These are phyloP conservation scores for Ananas comosus DNA, from an alignment of 176 grass and related monocot species.

Conservation along the genomic window DNA sequence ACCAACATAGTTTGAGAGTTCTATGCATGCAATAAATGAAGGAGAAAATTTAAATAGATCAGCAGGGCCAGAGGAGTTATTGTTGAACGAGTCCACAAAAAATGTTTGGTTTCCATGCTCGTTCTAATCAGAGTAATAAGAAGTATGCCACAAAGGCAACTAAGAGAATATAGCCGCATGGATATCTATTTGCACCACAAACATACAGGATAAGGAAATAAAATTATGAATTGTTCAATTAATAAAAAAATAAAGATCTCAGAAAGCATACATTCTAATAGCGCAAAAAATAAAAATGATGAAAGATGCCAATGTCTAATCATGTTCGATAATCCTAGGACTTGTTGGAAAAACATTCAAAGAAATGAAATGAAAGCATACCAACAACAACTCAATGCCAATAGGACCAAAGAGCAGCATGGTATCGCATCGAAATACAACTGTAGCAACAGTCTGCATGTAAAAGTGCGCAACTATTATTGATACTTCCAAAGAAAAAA, in stretches of 20 bases:
- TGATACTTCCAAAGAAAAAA: constrained; percentile 4
- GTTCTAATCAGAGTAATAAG: too few relatives aligned
- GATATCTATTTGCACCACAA: background rate
- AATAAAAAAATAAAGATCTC: background rate
- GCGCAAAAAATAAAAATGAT: too few relatives aligned
- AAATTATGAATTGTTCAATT: background rate
- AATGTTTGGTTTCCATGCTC: too few relatives aligned
- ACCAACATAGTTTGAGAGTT: too few relatives aligned
- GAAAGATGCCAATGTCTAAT: too few relatives aligned
- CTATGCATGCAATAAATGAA: constrained; percentile 12
- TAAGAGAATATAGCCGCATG: too few relatives aligned
- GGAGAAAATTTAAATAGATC: background rate
- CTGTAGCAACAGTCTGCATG: constrained; percentile 61
- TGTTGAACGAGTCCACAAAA: too few relatives aligned
- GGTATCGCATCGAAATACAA: constrained; percentile 91
- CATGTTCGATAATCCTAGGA: background rate
- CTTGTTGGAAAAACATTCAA: background rate
- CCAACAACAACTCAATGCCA: constrained; percentile 71
- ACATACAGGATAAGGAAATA: background rate
- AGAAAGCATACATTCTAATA: too few relatives aligned
- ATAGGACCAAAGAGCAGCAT: constrained; percentile 76
- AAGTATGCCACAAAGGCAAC: too few relatives aligned
- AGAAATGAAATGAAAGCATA: constrained; percentile 24
- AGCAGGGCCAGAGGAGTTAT: background rate
- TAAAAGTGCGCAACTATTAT: constrained; percentile 11